Conservation (phyloP, 805 yeast genomes). For the Candida sanyiensis region DNA sequence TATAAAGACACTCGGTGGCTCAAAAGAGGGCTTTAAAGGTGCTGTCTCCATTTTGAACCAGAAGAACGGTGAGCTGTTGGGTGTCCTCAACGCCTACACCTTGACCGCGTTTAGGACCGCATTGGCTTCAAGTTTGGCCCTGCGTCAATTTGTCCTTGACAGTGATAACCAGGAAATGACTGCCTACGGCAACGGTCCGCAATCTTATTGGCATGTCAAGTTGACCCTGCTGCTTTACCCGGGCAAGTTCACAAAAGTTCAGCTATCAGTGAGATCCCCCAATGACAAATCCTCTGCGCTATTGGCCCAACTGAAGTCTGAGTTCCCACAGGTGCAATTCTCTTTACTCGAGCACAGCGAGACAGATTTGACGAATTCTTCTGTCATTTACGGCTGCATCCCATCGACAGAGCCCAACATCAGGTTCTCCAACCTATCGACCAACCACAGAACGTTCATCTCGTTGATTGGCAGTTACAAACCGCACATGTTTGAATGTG, state of each 20-base stretch:
- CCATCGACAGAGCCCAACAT: constrained; percentile 51
- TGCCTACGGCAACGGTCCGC: constrained; percentile 58
- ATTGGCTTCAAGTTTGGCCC: constrained; percentile 44
- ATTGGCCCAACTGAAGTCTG: constrained; percentile 22
- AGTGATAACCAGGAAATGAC: constrained; percentile 25
- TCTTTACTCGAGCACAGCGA: constrained; percentile 19
- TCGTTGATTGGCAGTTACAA: constrained; percentile 63
- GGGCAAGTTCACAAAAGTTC: constrained; percentile 32
- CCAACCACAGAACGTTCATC: constrained; percentile 35
- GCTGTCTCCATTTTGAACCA: constrained; percentile 46
- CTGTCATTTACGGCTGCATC: constrained; percentile 53
- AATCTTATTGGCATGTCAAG: constrained; percentile 59
- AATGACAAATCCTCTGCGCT: constrained; percentile 33
- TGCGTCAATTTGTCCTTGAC: constrained; percentile 31
- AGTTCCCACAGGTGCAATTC: constrained; percentile 28
- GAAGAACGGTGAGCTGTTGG: constrained; percentile 43
- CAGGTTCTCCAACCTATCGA: constrained; percentile 27
- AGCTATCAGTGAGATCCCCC: constrained; percentile 39
- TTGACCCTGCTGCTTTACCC: constrained; percentile 38
- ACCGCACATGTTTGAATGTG: constrained; percentile 63
- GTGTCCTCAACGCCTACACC: constrained; percentile 51
- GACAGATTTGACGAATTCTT: constrained; percentile 32
- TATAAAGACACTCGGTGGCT: constrained; percentile 54
- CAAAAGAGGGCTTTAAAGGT: constrained; percentile 55
- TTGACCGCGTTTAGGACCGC: constrained; percentile 68